A percentile compares a stretch with the other conserved stretches of the same genome.
Conservation (phyloP, 2,329 filamentous ascomycete genomes). For the Teratosphaeria zuluensis region DNA sequence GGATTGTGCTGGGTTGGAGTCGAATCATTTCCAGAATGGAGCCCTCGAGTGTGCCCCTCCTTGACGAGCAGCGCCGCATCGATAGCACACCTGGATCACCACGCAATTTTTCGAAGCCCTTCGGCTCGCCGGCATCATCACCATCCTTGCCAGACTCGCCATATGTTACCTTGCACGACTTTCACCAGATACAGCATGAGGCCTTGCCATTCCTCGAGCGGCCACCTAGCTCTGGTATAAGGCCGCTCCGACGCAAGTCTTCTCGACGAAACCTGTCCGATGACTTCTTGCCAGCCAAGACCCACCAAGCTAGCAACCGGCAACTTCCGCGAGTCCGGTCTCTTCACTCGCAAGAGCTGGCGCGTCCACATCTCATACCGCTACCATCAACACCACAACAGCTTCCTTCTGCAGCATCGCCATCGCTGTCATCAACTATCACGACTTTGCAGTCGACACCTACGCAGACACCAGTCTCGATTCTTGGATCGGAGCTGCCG, state of each 20-base stretch:
- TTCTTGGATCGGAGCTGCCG: not conserved
- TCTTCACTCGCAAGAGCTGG: not conserved
- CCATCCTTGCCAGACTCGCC: slow-evolving; percentile 1
- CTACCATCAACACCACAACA: not conserved
- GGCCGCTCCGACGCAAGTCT: slow-evolving; percentile 4
- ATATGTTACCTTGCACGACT: not conserved
- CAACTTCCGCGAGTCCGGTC: not conserved
- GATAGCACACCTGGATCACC: not conserved
- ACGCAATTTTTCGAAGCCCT: slow-evolving; percentile 7
- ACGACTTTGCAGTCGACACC: slow-evolving; percentile 9
- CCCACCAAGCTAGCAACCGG: not conserved
- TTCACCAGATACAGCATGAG: not conserved
- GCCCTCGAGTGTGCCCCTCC: not conserved
- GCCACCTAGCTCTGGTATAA: not conserved
- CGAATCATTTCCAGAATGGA: not conserved
- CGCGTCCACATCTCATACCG: slow-evolving; percentile 1
- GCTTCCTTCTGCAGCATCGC: slow-evolving; percentile 3
- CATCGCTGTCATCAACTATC: slow-evolving; percentile 10
- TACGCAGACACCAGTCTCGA: slow-evolving; percentile 3
- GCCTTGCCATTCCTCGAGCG: not conserved
- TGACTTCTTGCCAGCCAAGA: not conserved
- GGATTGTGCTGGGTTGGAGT: not conserved
- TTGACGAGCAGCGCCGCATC: not conserved
- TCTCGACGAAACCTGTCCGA: slow-evolving; percentile 2
- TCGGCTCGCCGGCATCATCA: slow-evolving; percentile 1